These are phyloP conservation scores for Crassisporium funariophilum DNA, from an alignment of 768 basidiomycete species.

Conservation along the genomic window DNA sequence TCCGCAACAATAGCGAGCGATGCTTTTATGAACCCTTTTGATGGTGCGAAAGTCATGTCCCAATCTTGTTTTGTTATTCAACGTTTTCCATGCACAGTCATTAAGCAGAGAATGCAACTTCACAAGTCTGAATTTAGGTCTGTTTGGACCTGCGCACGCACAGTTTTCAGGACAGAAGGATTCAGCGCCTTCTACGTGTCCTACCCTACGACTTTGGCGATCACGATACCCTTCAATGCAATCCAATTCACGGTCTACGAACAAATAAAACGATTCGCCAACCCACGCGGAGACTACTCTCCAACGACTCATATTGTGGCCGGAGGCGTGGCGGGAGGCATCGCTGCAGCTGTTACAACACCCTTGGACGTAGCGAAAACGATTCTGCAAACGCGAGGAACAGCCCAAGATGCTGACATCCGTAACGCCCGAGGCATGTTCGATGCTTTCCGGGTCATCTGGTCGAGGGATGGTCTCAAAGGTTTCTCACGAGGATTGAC, in stretches of 20 bases:
- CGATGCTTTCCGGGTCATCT: slow-evolving; percentile 89
- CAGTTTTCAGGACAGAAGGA: slow-evolving; percentile 86
- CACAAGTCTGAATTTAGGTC: slow-evolving; percentile 92
- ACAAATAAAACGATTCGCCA: slow-evolving; percentile 82
- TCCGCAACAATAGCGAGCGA: slow-evolving; percentile 94
- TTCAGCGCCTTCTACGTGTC: slow-evolving; percentile 94
- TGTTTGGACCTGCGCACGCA: slow-evolving; percentile 81
- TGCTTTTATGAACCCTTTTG: slow-evolving; percentile 99
- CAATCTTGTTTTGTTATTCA: slow-evolving; percentile 11
- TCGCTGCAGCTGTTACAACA: slow-evolving; percentile 94
- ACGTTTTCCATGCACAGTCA: slow-evolving; percentile 55
- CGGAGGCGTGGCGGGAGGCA: slow-evolving; percentile 89
- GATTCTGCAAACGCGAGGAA: slow-evolving; percentile 91
- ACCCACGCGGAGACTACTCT: slow-evolving; percentile 85
- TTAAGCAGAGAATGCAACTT: slow-evolving; percentile 99
- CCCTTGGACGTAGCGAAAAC: slow-evolving; percentile 98
- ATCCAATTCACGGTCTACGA: slow-evolving; percentile 98
- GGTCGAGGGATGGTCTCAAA: slow-evolving; percentile 78
- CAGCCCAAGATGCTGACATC: slow-evolving; percentile 84
- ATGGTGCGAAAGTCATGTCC: slow-evolving; percentile 57
- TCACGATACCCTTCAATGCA: slow-evolving; percentile 97
- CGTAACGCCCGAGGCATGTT: slow-evolving; percentile 80
- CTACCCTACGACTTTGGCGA: slow-evolving; percentile 96
- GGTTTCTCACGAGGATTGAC: slow-evolving; percentile 89
- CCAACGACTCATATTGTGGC: slow-evolving; percentile 92